Evolutionary conservation across 306 rosid species (phyloP).

Genomic region (Phaseolus lunatus): DNA sequence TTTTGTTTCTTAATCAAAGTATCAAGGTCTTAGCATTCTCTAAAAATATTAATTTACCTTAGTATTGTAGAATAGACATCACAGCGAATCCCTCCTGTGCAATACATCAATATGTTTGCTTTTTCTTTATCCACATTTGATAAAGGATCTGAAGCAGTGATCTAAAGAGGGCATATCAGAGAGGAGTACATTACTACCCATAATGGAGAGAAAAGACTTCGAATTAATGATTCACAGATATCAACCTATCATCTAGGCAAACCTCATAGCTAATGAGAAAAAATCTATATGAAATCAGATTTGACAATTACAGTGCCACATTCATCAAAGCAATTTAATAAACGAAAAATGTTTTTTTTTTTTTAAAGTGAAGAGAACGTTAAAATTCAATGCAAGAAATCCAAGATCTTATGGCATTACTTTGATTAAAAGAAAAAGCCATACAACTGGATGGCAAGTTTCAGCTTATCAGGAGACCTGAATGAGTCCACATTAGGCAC

Average conservation of each 20-base stretch:
- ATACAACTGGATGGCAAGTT: conserved; percentile 31
- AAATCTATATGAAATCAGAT: conserved; percentile 16
- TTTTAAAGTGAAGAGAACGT: not conserved
- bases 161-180: conserved; percentile 57
- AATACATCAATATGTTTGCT: conserved; percentile 84
- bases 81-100: conserved; percentile 96
- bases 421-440: not conserved
- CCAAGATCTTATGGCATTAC: conserved; percentile 34
- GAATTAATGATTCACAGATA: conserved; percentile 26
- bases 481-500: conserved; percentile 32
- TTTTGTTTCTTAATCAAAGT: not conserved
- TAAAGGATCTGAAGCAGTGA: conserved; percentile 79
- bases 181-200: conserved; percentile 42
- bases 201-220: conserved; percentile 34
- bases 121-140: conserved; percentile 72
- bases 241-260: conserved; percentile 31
- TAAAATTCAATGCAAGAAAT: conserved; percentile 19
- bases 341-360: not conserved
- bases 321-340: conserved; percentile 1
- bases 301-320: conserved; percentile 21
- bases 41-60: conserved; percentile 56
- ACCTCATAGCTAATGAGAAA: conserved; percentile 26
- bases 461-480: conserved; percentile 36
- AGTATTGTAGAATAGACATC: conserved; percentile 86
- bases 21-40: not conserved